Conservation (phyloP, 345 rosid genomes). For the Litchi chinensis region DNA sequence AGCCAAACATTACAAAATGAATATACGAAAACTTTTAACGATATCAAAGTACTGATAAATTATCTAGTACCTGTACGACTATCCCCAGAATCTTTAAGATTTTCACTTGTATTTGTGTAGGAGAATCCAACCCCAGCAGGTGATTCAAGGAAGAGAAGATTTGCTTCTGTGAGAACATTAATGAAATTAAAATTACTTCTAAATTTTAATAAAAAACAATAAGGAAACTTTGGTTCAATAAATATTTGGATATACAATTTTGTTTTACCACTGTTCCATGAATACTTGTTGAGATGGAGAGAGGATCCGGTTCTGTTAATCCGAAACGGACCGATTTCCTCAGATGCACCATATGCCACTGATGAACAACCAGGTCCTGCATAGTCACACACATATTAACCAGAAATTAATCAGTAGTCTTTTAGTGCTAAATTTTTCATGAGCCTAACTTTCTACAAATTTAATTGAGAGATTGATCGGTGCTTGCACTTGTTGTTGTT, state of each 20-base stretch:
- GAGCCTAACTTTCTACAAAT: no score
- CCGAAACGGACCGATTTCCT: conserved; percentile 94
- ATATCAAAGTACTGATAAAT: not conserved
- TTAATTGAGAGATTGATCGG: no score
- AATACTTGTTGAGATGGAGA: conserved; percentile 63
- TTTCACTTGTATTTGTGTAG: conserved; percentile 76
- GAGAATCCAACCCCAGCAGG: conserved; percentile 99
- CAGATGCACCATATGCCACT: conserved; percentile 94
- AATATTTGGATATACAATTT: not conserved
- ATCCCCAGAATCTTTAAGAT: conserved; percentile 75
- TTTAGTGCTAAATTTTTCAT: no score
- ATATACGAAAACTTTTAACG: no score
- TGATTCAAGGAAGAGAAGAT: conserved; percentile 84
- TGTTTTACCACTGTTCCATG: conserved; percentile 19
- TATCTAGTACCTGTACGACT: conserved; percentile 59
- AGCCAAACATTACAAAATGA: no score
- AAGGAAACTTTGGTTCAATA: not conserved
- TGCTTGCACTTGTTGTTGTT: no score
- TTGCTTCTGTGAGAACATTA: conserved; percentile 63
- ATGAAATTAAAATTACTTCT: not conserved
- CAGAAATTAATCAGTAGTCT: not conserved
- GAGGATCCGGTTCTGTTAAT: conserved; percentile 62
- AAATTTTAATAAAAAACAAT: not conserved
- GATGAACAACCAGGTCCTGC: conserved; percentile 99
- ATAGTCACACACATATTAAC: not conserved